Evolutionary conservation across 306 rosid genomes (phyloP).

Genomic region (Rubus idaeus): DNA sequence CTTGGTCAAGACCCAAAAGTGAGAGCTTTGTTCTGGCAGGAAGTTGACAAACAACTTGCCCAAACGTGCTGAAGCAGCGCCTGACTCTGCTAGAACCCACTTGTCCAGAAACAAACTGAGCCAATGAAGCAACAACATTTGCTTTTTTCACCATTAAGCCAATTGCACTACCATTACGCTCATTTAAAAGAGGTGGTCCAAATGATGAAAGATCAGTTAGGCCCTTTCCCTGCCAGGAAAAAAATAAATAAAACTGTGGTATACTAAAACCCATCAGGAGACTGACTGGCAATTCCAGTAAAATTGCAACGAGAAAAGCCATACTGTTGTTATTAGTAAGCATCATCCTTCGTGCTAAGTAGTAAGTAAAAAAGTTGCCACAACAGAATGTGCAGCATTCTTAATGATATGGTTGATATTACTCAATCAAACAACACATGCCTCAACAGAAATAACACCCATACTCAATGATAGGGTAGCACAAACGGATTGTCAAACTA

Average conservation of each 20-base stretch:
- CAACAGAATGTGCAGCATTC: background rate
- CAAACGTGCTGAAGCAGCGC: constrained; percentile 63
- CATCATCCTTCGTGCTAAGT: background rate
- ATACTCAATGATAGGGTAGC: background rate
- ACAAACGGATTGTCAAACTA: background rate
- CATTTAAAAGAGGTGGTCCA: constrained; percentile 79
- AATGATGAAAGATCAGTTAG: constrained; percentile 59
- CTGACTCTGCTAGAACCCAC: constrained; percentile 35
- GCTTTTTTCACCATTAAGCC: constrained; percentile 76
- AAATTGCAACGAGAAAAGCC: background rate
- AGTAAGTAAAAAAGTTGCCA: background rate
- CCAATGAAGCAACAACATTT: constrained; percentile 71
- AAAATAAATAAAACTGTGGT: background rate
- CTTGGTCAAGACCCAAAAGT: constrained; percentile 61
- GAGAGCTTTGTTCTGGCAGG: constrained; percentile 69
- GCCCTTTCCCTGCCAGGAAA: constrained; percentile 59
- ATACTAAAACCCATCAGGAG: background rate
- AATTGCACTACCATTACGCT: constrained; percentile 62
- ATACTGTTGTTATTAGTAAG: background rate
- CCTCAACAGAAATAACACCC: background rate
- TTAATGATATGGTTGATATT: too few species aligned
- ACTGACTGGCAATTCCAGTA: background rate
- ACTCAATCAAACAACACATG: background rate
- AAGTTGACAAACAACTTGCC: constrained; percentile 63
- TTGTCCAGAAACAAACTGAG: constrained; percentile 59